Evolutionary conservation across 2,329 filamentous ascomycete genomes (phyloP).

Genomic region (Trichoderma semiorbis): DNA sequence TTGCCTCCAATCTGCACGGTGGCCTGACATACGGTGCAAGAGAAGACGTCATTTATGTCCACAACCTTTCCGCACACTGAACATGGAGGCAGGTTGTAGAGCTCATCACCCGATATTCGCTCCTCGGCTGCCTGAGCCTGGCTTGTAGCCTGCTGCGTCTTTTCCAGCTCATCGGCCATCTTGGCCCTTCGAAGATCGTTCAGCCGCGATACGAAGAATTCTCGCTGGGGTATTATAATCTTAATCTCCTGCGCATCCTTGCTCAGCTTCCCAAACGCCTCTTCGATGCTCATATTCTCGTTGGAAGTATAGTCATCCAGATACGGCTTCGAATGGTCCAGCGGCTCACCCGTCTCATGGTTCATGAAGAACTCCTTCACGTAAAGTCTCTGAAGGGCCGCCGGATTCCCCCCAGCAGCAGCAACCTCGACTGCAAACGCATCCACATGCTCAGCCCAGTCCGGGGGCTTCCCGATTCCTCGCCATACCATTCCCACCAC

Average conservation of each 20-base stretch:
- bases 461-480: slow-evolving; percentile 33
- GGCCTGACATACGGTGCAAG: slow-evolving; percentile 46
- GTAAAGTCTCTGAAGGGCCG: slow-evolving; percentile 39
- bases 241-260: slow-evolving; percentile 31
- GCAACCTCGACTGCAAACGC: slow-evolving; percentile 34
- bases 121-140: slow-evolving; percentile 31
- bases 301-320: slow-evolving; percentile 35
- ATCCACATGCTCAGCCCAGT: slow-evolving; percentile 34
- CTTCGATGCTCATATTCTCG: slow-evolving; percentile 30
- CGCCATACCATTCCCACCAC: slow-evolving; percentile 37
- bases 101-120: slow-evolving; percentile 29
- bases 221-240: slow-evolving; percentile 35
- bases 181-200: slow-evolving; percentile 48
- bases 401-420: slow-evolving; percentile 29
- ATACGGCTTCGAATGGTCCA: slow-evolving; percentile 37
- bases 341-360: slow-evolving; percentile 30
- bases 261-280: slow-evolving; percentile 34
- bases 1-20: slow-evolving; percentile 36
- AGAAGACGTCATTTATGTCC: slow-evolving; percentile 36
- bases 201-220: slow-evolving; percentile 38
- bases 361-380: slow-evolving; percentile 42
- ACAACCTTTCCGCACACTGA: slow-evolving; percentile 36
- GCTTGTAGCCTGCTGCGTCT: slow-evolving; percentile 37
- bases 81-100: slow-evolving; percentile 40
- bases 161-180: slow-evolving; percentile 47